Conservation (phyloP, 306 rosid species). For the Begonia loranthoides region DNA sequence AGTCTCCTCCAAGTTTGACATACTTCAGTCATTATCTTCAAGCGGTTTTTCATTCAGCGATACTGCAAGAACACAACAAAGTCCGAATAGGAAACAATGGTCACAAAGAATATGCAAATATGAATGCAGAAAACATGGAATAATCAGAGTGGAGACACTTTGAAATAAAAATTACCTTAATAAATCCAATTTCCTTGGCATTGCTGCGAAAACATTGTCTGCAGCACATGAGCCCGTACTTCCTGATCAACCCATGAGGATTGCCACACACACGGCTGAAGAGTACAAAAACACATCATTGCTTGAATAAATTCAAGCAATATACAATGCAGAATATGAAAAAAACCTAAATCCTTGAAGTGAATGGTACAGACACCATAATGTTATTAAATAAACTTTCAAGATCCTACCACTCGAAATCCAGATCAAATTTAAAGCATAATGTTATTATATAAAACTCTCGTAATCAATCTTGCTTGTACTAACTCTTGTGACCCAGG, state of each 20-base stretch:
- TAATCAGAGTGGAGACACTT: background rate
- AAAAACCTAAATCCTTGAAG: no score
- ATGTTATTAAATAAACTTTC: no score
- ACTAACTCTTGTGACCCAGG: no score
- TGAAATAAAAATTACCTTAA: constrained; percentile 15
- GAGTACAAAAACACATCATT: background rate
- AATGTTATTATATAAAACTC: no score
- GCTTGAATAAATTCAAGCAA: no score
- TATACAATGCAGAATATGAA: no score
- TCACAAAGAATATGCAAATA: no score
- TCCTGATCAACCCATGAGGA: constrained; percentile 43
- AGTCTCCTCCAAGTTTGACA: background rate
- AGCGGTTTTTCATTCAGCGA: background rate
- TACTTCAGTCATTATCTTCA: constrained; percentile 10
- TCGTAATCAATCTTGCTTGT: no score
- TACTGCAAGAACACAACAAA: background rate
- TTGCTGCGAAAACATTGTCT: constrained; percentile 57
- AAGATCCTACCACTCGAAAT: no score
- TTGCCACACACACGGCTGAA: constrained; percentile 49
- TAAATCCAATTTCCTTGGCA: constrained; percentile 48
- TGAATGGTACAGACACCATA: no score
- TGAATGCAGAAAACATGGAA: no score
- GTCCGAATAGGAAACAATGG: background rate
- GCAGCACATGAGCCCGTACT: constrained; percentile 48
- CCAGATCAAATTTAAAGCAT: no score